Percentiles rank a stretch among this genome's conserved stretches.
These are phyloP conservation scores for Ceratobasidium sp. DNA, from an alignment of 1,284 basidiomycete genomes.

Conservation along the genomic window DNA sequence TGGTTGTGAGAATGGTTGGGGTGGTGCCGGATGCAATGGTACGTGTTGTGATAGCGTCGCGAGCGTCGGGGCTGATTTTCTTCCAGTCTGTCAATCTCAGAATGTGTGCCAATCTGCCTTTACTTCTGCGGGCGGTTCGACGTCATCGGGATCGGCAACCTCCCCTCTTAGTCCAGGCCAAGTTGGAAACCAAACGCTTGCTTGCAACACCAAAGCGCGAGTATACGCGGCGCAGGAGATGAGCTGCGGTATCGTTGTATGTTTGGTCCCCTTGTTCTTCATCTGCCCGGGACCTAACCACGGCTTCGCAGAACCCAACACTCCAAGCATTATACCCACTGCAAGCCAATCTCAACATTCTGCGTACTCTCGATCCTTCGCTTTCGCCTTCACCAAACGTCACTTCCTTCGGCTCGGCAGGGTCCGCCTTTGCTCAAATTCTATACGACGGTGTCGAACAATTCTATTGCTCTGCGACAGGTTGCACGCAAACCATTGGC, in stretches of 20 bases:
- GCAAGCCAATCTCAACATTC: conserved; percentile 74
- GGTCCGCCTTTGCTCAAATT: conserved; percentile 75
- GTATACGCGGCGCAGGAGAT: conserved; percentile 76
- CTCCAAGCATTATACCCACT: conserved; percentile 78
- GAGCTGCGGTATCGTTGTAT: conserved; percentile 77
- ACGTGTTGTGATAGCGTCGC: conserved; percentile 42
- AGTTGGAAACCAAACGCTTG: conserved; percentile 67
- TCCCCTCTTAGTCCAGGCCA: conserved; percentile 48
- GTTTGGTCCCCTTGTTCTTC: conserved; percentile 52
- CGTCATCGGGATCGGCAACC: conserved; percentile 49
- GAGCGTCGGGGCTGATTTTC: neutral
- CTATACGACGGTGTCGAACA: conserved; percentile 87
- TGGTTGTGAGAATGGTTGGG: conserved; percentile 76
- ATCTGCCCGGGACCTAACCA: conserved; percentile 40
- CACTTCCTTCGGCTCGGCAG: conserved; percentile 68
- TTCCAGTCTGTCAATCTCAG: conserved; percentile 66
- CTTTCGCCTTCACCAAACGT: conserved; percentile 73
- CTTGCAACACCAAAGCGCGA: conserved; percentile 68
- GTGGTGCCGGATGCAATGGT: conserved; percentile 78
- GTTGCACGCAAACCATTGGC: conserved; percentile 69
- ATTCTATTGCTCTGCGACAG: conserved; percentile 79
- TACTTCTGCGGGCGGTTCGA: conserved; percentile 55
- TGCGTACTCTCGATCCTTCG: conserved; percentile 74
- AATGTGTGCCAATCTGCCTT: conserved; percentile 70
- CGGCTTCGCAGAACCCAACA: conserved; percentile 61